These are phyloP conservation scores for Piromyces finnis DNA, from an alignment of 192 early-diverging fungal genomes.

Conservation along the genomic window DNA sequence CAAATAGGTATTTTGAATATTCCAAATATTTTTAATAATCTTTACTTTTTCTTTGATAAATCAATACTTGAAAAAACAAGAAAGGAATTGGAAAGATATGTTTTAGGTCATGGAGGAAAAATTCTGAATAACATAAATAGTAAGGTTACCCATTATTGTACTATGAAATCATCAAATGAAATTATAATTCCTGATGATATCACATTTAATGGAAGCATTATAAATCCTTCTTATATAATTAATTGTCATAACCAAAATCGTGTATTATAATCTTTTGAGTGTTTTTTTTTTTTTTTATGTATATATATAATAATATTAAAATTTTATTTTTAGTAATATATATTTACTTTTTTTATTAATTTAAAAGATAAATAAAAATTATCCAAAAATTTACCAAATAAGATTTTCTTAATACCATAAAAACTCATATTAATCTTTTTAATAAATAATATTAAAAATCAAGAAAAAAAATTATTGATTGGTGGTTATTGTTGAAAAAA, in stretches of 20 bases:
- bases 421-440: no score
- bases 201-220: background rate
- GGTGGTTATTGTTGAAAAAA: no score
- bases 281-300: no score
- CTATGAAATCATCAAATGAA: background rate
- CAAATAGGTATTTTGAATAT: background rate
- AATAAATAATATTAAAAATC: no score
- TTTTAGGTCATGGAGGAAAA: background rate
- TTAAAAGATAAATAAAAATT: no score
- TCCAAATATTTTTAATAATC: background rate
- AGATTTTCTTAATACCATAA: no score
- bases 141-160: background rate
- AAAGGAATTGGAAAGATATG: background rate
- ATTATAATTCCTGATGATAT: background rate
- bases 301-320: no score
- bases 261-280: no score
- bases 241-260: background rate
- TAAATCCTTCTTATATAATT: background rate
- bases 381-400: no score
- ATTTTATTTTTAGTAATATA: no score
- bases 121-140: background rate
- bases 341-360: no score
- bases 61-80: background rate
- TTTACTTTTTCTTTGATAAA: background rate
- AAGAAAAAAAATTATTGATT: no score